Conservation (phyloP, 2,329 filamentous ascomycete species). For the Xylaria sp. region DNA sequence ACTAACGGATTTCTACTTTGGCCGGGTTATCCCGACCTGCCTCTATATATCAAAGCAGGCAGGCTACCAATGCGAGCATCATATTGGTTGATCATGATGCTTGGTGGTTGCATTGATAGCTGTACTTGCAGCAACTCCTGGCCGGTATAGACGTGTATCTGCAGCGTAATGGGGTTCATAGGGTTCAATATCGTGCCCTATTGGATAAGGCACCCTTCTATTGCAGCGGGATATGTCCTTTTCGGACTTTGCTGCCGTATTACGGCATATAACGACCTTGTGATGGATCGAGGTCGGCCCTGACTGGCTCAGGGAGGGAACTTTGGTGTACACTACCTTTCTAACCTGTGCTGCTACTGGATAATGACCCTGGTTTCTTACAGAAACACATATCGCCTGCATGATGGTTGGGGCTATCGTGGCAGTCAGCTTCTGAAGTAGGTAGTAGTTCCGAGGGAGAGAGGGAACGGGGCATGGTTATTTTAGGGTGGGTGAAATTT, state of each 20-base stretch:
- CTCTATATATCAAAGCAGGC: too few species aligned
- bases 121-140: slow-evolving; percentile 12
- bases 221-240: not conserved
- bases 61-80: not conserved
- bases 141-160: not conserved
- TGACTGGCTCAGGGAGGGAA: not conserved
- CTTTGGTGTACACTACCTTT: slow-evolving; percentile 12
- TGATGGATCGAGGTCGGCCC: not conserved
- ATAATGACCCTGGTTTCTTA: not conserved
- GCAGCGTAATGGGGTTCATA: not conserved
- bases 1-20: too few species aligned
- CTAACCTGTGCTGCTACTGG: not conserved
- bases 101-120: slow-evolving; percentile 16
- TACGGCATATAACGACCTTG: slow-evolving; percentile 4
- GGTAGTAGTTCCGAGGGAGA: not conserved
- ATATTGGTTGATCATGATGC: not conserved
- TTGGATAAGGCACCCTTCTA: not conserved
- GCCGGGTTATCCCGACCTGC: too few species aligned
- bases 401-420: not conserved
- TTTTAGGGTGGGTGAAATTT: not conserved
- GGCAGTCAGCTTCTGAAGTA: not conserved
- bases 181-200: not conserved
- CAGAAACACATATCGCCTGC: not conserved
- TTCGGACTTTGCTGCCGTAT: slow-evolving; percentile 4
- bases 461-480: not conserved